A percentile compares a stretch with the other conserved stretches of the same genome.
Evolutionary conservation across 176 grass and related monocot genomes (phyloP).

Genomic region (Musa beccarii): DNA sequence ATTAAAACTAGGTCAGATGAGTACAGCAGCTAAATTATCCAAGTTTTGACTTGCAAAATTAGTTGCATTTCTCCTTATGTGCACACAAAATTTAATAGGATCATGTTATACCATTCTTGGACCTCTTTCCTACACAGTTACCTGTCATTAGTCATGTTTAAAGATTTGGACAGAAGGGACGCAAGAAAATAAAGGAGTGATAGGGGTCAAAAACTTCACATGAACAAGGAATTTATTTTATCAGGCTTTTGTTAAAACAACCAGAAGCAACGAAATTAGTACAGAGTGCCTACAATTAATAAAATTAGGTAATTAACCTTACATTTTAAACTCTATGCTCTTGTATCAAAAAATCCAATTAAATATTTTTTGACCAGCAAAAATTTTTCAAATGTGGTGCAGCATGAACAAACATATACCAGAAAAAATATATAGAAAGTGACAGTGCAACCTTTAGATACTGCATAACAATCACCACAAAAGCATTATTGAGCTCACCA

Average conservation of each 20-base stretch:
- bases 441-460: not conserved
- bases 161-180: too few species aligned
- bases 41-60: too few species aligned
- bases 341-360: not conserved
- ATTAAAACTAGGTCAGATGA: not conserved
- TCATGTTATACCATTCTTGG: too few species aligned
- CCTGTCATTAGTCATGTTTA: too few species aligned
- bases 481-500: constrained; percentile 16
- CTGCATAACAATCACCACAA: not conserved
- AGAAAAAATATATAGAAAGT: not conserved
- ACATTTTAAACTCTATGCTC: not conserved
- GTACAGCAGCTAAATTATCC: not conserved
- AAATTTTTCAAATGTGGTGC: not conserved
- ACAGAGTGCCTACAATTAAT: not conserved
- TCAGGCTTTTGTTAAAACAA: not conserved
- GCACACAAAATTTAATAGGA: too few species aligned
- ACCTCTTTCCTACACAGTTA: too few species aligned
- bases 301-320: not conserved
- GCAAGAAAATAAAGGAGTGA: too few species aligned
- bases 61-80: too few species aligned
- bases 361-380: not conserved
- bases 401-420: too few species aligned
- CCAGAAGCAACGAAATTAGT: not conserved
- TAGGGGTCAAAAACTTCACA: too few species aligned
- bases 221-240: too few species aligned